Percentiles rank a stretch among this genome's conserved stretches.
These are phyloP conservation scores for Candida glucosophila DNA, from an alignment of 1,139 yeast species.

Conservation along the genomic window DNA sequence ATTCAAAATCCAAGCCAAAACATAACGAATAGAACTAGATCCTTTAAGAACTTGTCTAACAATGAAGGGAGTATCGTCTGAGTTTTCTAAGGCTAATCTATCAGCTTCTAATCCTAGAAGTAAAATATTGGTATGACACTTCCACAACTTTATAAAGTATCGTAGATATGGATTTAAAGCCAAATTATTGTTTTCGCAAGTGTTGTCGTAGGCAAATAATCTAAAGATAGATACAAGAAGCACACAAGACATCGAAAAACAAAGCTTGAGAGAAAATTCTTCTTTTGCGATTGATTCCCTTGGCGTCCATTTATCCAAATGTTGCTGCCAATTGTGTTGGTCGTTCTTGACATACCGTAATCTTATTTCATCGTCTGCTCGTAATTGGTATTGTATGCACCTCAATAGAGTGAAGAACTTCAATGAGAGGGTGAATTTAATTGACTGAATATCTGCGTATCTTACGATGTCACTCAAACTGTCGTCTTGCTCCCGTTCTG, in stretches of 20 bases:
- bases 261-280: constrained; percentile 26
- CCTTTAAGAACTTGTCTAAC: constrained; percentile 53
- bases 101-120: constrained; percentile 56
- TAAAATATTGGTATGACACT: constrained; percentile 50
- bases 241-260: constrained; percentile 47
- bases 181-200: constrained; percentile 26
- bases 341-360: constrained; percentile 38
- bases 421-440: constrained; percentile 33
- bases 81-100: constrained; percentile 41
- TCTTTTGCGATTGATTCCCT: constrained; percentile 19
- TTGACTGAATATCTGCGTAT: constrained; percentile 11
- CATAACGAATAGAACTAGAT: constrained; percentile 51
- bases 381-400: constrained; percentile 28
- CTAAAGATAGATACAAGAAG: constrained; percentile 44
- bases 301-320: constrained; percentile 48
- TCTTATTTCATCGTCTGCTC: constrained; percentile 39
- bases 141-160: constrained; percentile 52
- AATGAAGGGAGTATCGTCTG: constrained; percentile 37
- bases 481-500: constrained; percentile 5
- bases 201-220: constrained; percentile 30
- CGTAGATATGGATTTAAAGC: constrained; percentile 54
- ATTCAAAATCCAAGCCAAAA: constrained; percentile 53
- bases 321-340: constrained; percentile 34
- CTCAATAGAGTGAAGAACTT: constrained; percentile 35
- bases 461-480: constrained; percentile 6